These are phyloP conservation scores for Thamnidium elegans DNA, from an alignment of 192 early-diverging fungal species.

Conservation along the genomic window DNA sequence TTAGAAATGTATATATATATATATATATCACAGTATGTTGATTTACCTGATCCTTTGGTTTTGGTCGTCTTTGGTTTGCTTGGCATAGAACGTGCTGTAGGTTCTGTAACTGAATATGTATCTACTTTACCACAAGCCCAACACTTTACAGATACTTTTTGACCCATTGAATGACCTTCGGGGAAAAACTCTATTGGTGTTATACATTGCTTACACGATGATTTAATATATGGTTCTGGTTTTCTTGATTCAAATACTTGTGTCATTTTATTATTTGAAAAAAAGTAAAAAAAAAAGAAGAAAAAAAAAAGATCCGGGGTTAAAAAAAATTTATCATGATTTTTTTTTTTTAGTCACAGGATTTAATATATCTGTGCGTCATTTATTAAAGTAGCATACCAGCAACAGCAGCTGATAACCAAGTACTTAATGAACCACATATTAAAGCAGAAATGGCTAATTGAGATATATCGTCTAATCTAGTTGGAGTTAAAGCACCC, in stretches of 20 bases:
- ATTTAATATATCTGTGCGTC: neutral
- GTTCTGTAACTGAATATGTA: conserved; percentile 40
- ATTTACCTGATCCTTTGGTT: conserved; percentile 12
- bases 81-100: conserved; percentile 26
- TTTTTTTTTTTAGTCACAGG: conserved; percentile 3
- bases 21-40: conserved; percentile 22
- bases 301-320: neutral
- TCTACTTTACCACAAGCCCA: conserved; percentile 49
- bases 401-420: conserved; percentile 77
- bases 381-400: conserved; percentile 50
- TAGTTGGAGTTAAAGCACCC: conserved; percentile 69
- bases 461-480: conserved; percentile 65
- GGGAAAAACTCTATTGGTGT: conserved; percentile 52
- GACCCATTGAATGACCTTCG: conserved; percentile 25
- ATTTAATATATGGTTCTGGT: conserved; percentile 49
- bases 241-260: conserved; percentile 47
- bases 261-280: conserved; percentile 6
- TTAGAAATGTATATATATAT: no score
- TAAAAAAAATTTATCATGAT: neutral
- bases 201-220: conserved; percentile 47
- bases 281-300: neutral
- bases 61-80: conserved; percentile 22
- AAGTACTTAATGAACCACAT: conserved; percentile 74
- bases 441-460: conserved; percentile 79
- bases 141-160: conserved; percentile 51